Conservation (phyloP, 306 rosid species). For the Casuarina cunninghamiana region DNA sequence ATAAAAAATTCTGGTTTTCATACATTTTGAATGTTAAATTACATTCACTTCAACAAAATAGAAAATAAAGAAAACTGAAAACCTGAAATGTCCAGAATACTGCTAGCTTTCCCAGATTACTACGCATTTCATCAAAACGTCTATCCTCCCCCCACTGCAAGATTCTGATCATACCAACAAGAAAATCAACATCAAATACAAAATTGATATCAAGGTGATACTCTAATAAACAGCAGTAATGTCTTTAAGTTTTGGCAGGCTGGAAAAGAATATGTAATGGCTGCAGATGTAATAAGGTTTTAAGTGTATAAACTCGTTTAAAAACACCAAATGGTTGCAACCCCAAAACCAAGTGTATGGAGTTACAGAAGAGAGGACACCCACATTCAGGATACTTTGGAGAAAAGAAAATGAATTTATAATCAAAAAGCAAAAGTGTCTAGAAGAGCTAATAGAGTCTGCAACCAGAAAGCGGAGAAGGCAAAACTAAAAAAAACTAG, state of each 20-base stretch:
- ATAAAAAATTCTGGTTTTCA: not conserved
- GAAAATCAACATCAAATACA: constrained; percentile 23
- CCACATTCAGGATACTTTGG: not conserved
- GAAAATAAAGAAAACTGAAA: constrained; percentile 21
- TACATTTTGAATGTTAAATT: constrained; percentile 13
- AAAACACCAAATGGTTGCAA: not conserved
- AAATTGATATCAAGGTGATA: not conserved
- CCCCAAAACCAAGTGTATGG: not conserved
- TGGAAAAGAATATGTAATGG: not conserved
- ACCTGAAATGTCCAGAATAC: constrained; percentile 98
- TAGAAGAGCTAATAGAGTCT: not conserved
- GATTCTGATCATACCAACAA: constrained; percentile 53
- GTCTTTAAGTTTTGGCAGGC: not conserved
- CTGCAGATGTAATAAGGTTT: not conserved
- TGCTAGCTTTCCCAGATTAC: constrained; percentile 69
- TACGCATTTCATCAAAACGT: constrained; percentile 91
- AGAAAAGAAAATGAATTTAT: not conserved
- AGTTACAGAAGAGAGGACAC: not conserved
- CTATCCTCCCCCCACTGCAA: constrained; percentile 94
- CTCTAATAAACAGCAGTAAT: not conserved
- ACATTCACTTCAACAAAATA: constrained; percentile 14
- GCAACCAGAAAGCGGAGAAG: not conserved
- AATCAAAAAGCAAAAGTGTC: not conserved
- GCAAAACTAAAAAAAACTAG: not conserved
- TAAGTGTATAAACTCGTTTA: not conserved